Base-by-base conservation (phyloP, 106 monocot species). In the Dioscorea alata region DNA sequence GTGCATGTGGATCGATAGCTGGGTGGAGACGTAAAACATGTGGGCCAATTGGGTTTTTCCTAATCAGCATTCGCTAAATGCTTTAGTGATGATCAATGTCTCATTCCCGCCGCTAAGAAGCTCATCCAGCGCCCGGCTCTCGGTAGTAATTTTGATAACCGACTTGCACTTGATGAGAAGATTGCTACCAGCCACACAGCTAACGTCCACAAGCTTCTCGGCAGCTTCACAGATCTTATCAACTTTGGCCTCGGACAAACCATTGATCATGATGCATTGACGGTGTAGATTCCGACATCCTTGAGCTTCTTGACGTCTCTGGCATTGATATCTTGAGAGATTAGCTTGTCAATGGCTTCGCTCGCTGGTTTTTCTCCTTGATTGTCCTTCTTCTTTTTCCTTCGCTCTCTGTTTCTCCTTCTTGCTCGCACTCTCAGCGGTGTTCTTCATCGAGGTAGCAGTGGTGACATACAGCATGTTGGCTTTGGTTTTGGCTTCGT, bases 291-390 rank as follows among this genome's bases (percentile, higher is more conserved):
- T 66, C 96, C 96, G 5, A 92, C 92, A 73, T 97, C 96, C 80
- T 97, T 97, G n/a, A n/a, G 92, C 82, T 97, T 97, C 84, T 97
- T 97, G 21, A 97, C n/a, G n/a, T n/a, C n/a, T n/a, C n/a, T n/a
- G n/a, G n/a, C n/a, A n/a, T n/a, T n/a, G n/a, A n/a, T n/a, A n/a
- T n/a, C n/a, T n/a, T n/a, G n/a, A n/a, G n/a, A n/a, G n/a, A n/a
- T n/a, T n/a, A n/a, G n/a, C n/a, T n/a, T n/a, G n/a, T n/a, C n/a
- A n/a, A n/a, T n/a, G n/a, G n/a, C n/a, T n/a, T n/a, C n/a, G n/a
- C n/a, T n/a, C n/a, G n/a, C n/a, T n/a, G n/a, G n/a, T n/a, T n/a
- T n/a, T n/a, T n/a, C n/a, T n/a, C n/a, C n/a, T n/a, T n/a, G n/a
- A n/a, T n/a, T n/a, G n/a, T n/a, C n/a, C n/a, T n/a, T n/a, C n/a